These are phyloP conservation scores for Phialemonium atrogriseum DNA, from an alignment of 2,329 filamentous ascomycete species.

Conservation along the genomic window DNA sequence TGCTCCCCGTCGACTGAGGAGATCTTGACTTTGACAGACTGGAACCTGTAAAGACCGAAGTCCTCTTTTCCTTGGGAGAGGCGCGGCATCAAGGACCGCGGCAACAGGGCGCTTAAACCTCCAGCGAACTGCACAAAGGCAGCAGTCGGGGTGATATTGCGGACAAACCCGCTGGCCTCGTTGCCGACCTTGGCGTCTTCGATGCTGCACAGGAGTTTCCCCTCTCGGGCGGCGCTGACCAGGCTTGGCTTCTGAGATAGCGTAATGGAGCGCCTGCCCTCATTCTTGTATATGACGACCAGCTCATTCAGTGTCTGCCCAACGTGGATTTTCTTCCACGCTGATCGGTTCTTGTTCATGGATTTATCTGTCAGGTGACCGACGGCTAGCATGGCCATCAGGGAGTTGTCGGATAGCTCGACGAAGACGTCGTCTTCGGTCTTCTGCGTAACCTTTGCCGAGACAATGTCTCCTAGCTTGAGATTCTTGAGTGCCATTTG, in stretches of 20 bases:
- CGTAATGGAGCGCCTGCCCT: constrained; percentile 64
- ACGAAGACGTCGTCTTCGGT: constrained; percentile 68
- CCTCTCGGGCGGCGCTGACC: constrained; percentile 63
- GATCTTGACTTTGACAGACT: constrained; percentile 67
- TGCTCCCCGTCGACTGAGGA: constrained; percentile 63
- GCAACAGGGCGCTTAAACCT: constrained; percentile 67
- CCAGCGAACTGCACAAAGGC: constrained; percentile 85
- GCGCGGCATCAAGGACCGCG: constrained; percentile 68
- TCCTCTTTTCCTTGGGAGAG: constrained; percentile 59
- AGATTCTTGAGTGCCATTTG: constrained; percentile 70
- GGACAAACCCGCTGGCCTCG: constrained; percentile 69
- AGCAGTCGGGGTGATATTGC: constrained; percentile 72
- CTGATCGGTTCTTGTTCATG: constrained; percentile 64
- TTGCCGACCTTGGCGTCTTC: constrained; percentile 64
- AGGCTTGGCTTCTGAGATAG: constrained; percentile 80
- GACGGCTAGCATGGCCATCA: constrained; percentile 70
- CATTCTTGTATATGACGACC: constrained; percentile 79
- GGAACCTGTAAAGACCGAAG: constrained; percentile 71
- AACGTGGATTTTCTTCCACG: constrained; percentile 72
- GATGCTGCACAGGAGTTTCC: constrained; percentile 63
- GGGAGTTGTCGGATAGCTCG: constrained; percentile 62
- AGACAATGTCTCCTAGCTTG: constrained; percentile 64
- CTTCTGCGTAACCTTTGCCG: constrained; percentile 74
- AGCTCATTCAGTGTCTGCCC: constrained; percentile 77
- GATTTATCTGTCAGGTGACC: constrained; percentile 83